Evolutionary conservation across 805 yeast genomes (phyloP), one percentile per base, ranked within the genome.

Genomic region (Metschnikowia continentalis): DNA sequence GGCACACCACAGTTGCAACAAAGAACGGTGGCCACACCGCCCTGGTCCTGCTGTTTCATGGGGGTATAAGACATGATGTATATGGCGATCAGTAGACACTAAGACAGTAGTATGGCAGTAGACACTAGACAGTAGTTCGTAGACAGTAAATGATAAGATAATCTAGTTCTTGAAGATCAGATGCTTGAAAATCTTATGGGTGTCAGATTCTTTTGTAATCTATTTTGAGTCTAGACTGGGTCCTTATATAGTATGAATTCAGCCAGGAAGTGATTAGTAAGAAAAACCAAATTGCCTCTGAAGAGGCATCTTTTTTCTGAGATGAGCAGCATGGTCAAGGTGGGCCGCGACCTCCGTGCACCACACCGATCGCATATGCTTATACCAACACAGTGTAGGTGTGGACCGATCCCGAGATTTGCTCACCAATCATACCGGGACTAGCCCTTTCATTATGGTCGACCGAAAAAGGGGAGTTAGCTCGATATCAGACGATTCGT

Each of bases 1-100:
- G 98, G 97, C 50, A 87, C 89, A 72, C 98, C 98, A 85, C 99
- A 94, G 85, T 89, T 90, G 72, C 96, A 90, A 77, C 99, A 94
- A 52, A 94, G 81, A 54, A 94, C 94, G 1, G 98, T 94, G 33
- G 97, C 95, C 17, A 76, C 79, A 22, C 54, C 54, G 13, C 53
- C 57, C 50, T 53, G 56, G 39, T 39, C 43, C 45, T 52, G 54
- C 30, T 54, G 53, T 30, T 46, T 47, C 30, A 56, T 46, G 6
- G 59, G 61, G n/a, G 56, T 50, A 52, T 58, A 58, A 19, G 61
- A 58, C 61, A 58, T 58, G 32, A 33, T 42, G n/a, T 19, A 33
- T 33, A 11, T 41, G 30, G 30, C 26, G 30, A 26, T 26, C 30
- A 26, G 30, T 26, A 26, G 30, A 26, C 30, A 26, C 30, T 26